Evolutionary conservation across 2,329 filamentous ascomycete genomes (phyloP).

Genomic region (Coniella lustricola): DNA sequence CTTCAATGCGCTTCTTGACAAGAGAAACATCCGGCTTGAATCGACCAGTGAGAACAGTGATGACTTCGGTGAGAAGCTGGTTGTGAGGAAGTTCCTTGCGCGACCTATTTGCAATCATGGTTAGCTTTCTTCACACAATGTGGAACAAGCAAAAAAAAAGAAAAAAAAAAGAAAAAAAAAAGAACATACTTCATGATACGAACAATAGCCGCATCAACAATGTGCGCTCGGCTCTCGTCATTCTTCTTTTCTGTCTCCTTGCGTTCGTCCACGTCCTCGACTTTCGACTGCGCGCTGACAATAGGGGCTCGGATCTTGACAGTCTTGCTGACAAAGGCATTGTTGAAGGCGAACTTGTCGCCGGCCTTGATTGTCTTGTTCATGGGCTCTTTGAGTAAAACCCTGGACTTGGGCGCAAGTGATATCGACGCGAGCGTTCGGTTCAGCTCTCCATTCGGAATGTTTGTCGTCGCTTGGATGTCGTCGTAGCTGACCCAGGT

Average conservation of each 20-base stretch:
- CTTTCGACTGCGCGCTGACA: constrained; percentile 73
- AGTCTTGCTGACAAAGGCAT: constrained; percentile 71
- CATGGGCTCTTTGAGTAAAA: constrained; percentile 74
- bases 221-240: constrained; percentile 61
- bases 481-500: constrained; percentile 59
- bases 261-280: constrained; percentile 66
- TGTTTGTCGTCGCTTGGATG: constrained; percentile 75
- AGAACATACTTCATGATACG: constrained; percentile 77
- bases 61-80: constrained; percentile 63
- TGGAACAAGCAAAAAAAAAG: not conserved
- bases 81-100: constrained; percentile 66
- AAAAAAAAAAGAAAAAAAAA: not conserved
- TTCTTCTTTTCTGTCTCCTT: constrained; percentile 71
- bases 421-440: constrained; percentile 76
- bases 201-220: constrained; percentile 70
- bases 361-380: constrained; percentile 68
- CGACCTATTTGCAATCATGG: constrained; percentile 45
- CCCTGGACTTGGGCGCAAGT: constrained; percentile 73
- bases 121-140: not conserved
- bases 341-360: constrained; percentile 78
- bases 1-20: constrained; percentile 77
- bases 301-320: constrained; percentile 86
- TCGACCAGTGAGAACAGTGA: constrained; percentile 58
- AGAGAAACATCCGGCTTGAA: constrained; percentile 72
- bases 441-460: constrained; percentile 65